Conservation (phyloP, 2,329 filamentous ascomycete genomes). For the Pyrenophora teres region DNA sequence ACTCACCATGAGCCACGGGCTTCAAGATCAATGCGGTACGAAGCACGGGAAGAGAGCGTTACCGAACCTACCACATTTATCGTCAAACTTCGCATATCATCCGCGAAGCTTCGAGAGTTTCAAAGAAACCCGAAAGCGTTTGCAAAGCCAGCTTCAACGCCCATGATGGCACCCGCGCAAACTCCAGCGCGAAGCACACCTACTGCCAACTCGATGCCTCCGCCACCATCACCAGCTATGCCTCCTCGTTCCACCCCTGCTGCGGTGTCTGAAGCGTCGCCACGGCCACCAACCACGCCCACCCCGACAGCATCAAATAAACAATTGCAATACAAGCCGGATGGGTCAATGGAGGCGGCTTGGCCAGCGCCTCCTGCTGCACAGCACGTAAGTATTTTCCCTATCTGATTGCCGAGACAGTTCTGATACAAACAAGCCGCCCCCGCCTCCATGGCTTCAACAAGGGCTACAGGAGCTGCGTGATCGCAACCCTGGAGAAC, state of each 20-base stretch:
- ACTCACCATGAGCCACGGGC: conserved; percentile 72
- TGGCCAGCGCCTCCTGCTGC: conserved; percentile 64
- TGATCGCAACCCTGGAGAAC: conserved; percentile 73
- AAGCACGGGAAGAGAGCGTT: conserved; percentile 76
- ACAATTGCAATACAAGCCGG: conserved; percentile 43
- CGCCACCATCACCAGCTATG: conserved; percentile 54
- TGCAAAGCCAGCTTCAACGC: conserved; percentile 50
- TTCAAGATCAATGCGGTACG: conserved; percentile 63
- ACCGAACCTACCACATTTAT: conserved; percentile 67
- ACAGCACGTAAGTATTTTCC: conserved; percentile 62
- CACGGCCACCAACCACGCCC: conserved; percentile 45
- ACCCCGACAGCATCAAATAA: conserved; percentile 39
- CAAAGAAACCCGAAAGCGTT: conserved; percentile 60
- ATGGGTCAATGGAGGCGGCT: conserved; percentile 68
- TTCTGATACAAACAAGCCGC: conserved; percentile 63
- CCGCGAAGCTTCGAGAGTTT: conserved; percentile 71
- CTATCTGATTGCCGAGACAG: not conserved
- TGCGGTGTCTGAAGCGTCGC: conserved; percentile 33
- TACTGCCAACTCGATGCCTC: conserved; percentile 61
- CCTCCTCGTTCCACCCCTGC: conserved; percentile 41
- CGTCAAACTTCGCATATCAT: conserved; percentile 75
- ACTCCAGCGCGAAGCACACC: conserved; percentile 58
- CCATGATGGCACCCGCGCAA: conserved; percentile 52
- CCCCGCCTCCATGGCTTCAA: conserved; percentile 84
- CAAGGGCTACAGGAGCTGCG: conserved; percentile 73